phyloP scores from a whole-genome alignment of 2,329 filamentous ascomycete genomes.

The Aspergillus luchuensis region DNA sequence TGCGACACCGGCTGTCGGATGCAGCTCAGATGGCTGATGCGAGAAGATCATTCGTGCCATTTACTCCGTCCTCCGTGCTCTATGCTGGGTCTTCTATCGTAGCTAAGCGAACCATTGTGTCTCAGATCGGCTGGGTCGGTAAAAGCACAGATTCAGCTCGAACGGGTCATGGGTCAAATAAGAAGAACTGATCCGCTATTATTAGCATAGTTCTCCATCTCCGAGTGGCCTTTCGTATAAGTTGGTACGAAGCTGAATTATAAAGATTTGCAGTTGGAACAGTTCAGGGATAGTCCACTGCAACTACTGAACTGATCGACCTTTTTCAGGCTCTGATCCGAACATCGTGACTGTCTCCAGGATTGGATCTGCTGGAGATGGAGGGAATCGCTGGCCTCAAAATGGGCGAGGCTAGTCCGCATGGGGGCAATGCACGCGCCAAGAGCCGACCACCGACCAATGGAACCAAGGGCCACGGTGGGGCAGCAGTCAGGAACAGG shows the following conservation, averaged over 20 bases:
- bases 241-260: background rate
- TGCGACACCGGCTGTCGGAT: background rate
- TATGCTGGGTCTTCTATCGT: background rate
- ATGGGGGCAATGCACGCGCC: conserved; percentile 3
- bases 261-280: background rate
- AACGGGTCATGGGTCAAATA: background rate
- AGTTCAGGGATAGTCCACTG: background rate
- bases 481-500: background rate
- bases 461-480: background rate
- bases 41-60: background rate
- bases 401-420: background rate
- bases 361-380: background rate
- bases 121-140: conserved; percentile 2
- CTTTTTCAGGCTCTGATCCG: background rate
- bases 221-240: background rate
- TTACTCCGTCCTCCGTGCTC: background rate
- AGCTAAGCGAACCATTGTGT: background rate
- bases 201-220: background rate
- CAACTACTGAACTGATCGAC: background rate
- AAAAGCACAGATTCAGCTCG: background rate
- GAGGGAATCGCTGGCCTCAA: background rate
- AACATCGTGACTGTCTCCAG: background rate
- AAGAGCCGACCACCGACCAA: background rate
- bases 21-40: background rate
- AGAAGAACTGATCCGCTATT: background rate